A percentile compares a stretch with the other conserved stretches of the same genome.
phyloP scores from a whole-genome alignment of 148 eudicot genomes.

The Chenopodium quinoa region DNA sequence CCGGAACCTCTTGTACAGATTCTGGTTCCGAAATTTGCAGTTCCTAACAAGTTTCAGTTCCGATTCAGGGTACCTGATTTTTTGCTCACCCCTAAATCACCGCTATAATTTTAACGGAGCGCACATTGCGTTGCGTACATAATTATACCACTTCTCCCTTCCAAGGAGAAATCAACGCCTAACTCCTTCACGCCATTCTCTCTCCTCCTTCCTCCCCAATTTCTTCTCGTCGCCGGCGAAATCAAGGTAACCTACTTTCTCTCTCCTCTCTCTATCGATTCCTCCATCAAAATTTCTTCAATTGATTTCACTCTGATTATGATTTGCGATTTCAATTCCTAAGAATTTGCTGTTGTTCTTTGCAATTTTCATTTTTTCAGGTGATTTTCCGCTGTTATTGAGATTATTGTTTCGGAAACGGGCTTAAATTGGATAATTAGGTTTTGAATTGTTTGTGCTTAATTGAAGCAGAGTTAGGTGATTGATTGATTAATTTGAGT shows the following conservation, averaged over 20 bases:
- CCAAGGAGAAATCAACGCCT: no score
- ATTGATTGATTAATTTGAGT: conserved; percentile 5
- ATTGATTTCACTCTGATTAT: background rate
- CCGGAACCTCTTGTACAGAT: no score
- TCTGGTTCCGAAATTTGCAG: no score
- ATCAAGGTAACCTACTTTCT: background rate
- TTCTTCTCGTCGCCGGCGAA: no score
- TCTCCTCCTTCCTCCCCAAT: no score
- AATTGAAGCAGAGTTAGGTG: background rate
- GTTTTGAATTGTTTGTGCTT: background rate
- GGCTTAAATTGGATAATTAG: background rate
- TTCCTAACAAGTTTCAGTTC: no score
- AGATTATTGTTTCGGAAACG: background rate
- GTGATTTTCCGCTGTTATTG: background rate
- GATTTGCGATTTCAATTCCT: background rate
- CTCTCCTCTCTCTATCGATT: background rate
- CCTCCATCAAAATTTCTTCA: background rate
- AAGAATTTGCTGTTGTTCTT: background rate
- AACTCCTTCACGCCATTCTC: no score
- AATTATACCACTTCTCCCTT: no score
- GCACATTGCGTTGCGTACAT: no score
- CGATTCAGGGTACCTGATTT: no score
- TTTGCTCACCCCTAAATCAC: no score
- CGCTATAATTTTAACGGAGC: no score
- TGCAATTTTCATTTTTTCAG: background rate